Base-by-base conservation (phyloP, 2,329 filamentous ascomycete genomes). In the Fusarium miscanthi region DNA sequence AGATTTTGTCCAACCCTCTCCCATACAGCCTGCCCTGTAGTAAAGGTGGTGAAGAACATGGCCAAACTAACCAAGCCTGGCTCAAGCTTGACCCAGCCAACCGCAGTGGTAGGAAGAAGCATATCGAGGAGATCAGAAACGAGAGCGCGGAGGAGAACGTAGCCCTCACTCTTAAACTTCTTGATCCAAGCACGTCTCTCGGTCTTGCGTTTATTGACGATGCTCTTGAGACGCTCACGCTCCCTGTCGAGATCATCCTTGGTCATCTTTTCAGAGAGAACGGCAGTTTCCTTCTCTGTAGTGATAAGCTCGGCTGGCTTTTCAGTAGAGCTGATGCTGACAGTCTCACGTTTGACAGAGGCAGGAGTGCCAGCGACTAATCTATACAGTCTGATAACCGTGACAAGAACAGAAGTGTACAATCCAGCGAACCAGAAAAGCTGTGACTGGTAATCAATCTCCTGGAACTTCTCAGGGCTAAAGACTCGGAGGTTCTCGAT, bases 341-440 rank as follows among this genome's bases (percentile, higher is more conserved):
- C 78, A 33, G 73, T 80, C 33, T 76, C 77, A 2, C 78, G 78
- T 2, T 76, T 60, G 59, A 73, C 71, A 12, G 83, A 80, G 13
- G 82, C 80, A 5, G 83, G 80, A 23, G 79, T 78, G 30, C 80
- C 78, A 10, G 80, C 80, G 35, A 82, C 66, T 17, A 84, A 68
- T 48, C 78, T 79, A n/a, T 81, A 63, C 42, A 88, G 77, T 67
- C 83, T 80, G 66, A 88, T 72, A 37, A 84, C 35, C 4, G 83
- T 81, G 30, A 83, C 76, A 6, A 86, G 45, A 0, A 88, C 81
- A 2, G 86, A 88, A 64, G 87, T 86, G 16, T 81, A 81, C 27
- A 94, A 82, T 1, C 87, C 87, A 42, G 90, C 88, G 70, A 93
- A 87, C 92, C 92, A 94, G 80, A 92, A 90, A 58, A 89, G 87